Evolutionary conservation across 139 green algal genomes (phyloP), one percentile per base, ranked within the genome.

Genomic region (Micromonas pusilla): DNA sequence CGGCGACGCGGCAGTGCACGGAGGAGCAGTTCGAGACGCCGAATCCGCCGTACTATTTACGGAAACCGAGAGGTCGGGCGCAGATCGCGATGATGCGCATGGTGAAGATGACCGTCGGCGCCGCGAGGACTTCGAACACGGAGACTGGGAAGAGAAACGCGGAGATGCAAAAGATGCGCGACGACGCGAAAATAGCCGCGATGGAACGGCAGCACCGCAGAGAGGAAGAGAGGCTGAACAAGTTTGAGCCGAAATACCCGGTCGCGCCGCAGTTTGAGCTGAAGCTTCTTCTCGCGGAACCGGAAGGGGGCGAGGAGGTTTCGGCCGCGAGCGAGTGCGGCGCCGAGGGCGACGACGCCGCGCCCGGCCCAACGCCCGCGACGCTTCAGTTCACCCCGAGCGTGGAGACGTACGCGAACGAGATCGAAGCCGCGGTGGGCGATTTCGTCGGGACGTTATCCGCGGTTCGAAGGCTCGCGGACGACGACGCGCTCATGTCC

Each of bases 391-490:
- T n/a, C n/a, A n/a, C n/a, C n/a, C n/a, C n/a, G n/a, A n/a, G n/a
- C n/a, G n/a, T n/a, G n/a, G n/a, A n/a, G n/a, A n/a, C n/a, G n/a
- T n/a, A n/a, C n/a, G n/a, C n/a, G n/a, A n/a, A n/a, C n/a, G n/a
- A n/a, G n/a, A n/a, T n/a, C n/a, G n/a, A n/a, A n/a, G n/a, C n/a
- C n/a, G n/a, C 45, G 45, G 45, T 57, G 9, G 16, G 16, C 9
- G 9, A 9, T 16, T 57, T 57, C 45, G 16, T 57, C 45, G 45
- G 16, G 9, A 57, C 16, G 16, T 16, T 57, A 9, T 9, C 92
- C 78, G 65, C 87, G 81, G 57, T 92, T 32, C 80, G 92, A 70
- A 68, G 92, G 25, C 73, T 92, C 37, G 76, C 90, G 26, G 66
- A 81, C 30, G 76, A 76, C 38, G 36, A 57, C 20, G 45, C 45